Base-by-base conservation (phyloP, 176 grass and related monocot species). In the Olyra latifolia region DNA sequence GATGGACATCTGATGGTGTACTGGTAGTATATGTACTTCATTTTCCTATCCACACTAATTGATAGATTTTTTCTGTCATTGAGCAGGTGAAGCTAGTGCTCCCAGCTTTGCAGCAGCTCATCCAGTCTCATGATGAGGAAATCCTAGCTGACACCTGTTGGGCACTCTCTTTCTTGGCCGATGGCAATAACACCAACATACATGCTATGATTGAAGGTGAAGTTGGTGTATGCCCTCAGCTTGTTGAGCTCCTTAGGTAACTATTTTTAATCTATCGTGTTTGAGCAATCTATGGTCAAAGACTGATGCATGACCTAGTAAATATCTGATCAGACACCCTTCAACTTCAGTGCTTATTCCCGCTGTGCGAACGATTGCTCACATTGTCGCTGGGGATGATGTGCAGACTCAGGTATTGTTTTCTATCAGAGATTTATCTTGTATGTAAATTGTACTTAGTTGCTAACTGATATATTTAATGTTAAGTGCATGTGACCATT, bases 191-290 rank as follows among this genome's bases (percentile, higher is more conserved):
- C 10, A 68, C 89, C 77, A 84, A 66, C 46, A 89, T 89, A 40
- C 77, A 94, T 70, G 32, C 80, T 79, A 72, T 91, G 55, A 71
- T 89, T 75, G 89, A 91, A 57, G 49, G 87, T 75, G 89, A 91
- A 57, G 49, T 87, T 56, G 92, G 89, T 29, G 86, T 78, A 24
- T 89, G 83, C 58, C 80, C 83, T 62, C 66, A 86, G 63, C 89
- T 91, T 65, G 86, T 94, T 35, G 86, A 93, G 39, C 93, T 95
- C 49, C 72, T 91, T 66, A 77, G 46, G 92, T 94, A 79, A 48
- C 80, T 68, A n/a, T 44, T 72, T 44, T 5, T 14, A 35, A 66
- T 43, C 30, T 17, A 4, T 39, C 40, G 59, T 2, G 0, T 45
- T 46, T 67, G 48, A 45, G 50, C 12, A 45, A 22, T 83, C 41